These are phyloP conservation scores for Trifolium pratense DNA, from an alignment of 306 rosid species.

Conservation along the genomic window DNA sequence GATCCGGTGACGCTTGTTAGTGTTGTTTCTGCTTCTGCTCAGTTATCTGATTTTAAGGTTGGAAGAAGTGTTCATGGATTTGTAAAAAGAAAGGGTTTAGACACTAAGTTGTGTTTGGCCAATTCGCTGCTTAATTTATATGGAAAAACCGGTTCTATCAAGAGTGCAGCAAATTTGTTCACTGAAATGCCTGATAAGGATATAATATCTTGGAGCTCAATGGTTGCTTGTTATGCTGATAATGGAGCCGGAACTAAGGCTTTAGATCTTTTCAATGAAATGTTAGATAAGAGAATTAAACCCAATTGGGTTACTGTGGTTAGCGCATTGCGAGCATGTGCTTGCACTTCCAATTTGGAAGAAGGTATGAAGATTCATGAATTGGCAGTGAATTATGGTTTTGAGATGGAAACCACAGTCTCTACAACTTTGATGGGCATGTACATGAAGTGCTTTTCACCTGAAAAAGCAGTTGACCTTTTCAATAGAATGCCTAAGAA, in stretches of 20 bases:
- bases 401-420: conserved; percentile 60
- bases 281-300: conserved; percentile 58
- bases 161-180: conserved; percentile 62
- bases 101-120: conserved; percentile 51
- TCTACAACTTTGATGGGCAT: conserved; percentile 70
- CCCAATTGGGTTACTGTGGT: conserved; percentile 64
- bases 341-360: conserved; percentile 55
- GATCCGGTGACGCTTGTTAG: conserved; percentile 75
- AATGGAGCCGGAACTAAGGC: conserved; percentile 63
- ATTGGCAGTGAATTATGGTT: conserved; percentile 51
- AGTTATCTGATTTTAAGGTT: conserved; percentile 51
- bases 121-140: conserved; percentile 72
- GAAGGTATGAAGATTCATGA: conserved; percentile 72
- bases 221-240: conserved; percentile 74
- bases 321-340: conserved; percentile 75
- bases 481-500: conserved; percentile 71
- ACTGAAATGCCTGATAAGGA: conserved; percentile 60
- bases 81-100: conserved; percentile 57
- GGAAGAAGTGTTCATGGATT: conserved; percentile 72
- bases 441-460: conserved; percentile 77
- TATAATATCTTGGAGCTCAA: conserved; percentile 85
- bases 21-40: conserved; percentile 72
- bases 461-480: conserved; percentile 57
- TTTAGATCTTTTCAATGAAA: conserved; percentile 60
- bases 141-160: conserved; percentile 57